Conservation (phyloP, 768 basidiomycete species). For the Mycena albidolilacea region DNA sequence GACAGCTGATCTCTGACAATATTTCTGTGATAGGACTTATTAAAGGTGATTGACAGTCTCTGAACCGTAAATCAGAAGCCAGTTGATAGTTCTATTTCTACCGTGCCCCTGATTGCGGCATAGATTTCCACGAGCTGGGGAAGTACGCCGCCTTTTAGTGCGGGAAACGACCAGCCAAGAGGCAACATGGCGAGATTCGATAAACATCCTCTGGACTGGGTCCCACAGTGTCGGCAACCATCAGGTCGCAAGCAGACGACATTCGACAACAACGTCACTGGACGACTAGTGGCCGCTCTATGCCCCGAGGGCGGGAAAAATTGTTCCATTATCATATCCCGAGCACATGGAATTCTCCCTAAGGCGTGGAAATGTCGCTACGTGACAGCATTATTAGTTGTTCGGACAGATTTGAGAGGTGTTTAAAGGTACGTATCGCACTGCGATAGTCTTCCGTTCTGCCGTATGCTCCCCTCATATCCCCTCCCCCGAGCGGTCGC, state of each 20-base stretch:
- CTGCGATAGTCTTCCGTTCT: neutral
- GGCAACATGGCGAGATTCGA: constrained; percentile 5
- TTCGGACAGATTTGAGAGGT: neutral
- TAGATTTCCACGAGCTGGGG: neutral
- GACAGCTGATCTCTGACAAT: constrained; percentile 11
- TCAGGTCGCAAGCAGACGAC: constrained; percentile 17
- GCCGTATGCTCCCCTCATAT: constrained; percentile 6
- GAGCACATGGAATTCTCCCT: constrained; percentile 2
- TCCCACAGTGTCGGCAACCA: constrained; percentile 17
- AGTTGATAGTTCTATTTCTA: neutral
- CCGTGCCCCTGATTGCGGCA: too few species aligned
- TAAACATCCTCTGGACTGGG: neutral
- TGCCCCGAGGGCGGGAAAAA: neutral
- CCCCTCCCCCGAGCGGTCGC: neutral
- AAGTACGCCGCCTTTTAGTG: neutral
- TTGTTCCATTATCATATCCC: neutral
- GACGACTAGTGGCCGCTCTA: constrained; percentile 1
- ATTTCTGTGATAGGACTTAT: constrained; percentile 14
- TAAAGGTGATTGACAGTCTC: constrained; percentile 6
- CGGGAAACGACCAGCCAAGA: neutral
- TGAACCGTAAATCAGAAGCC: neutral
- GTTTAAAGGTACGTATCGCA: neutral
- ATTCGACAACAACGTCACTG: constrained; percentile 3
- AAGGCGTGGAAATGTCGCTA: neutral
- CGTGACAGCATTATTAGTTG: constrained; percentile 18